These are phyloP conservation scores for Trametes sp. DNA, from an alignment of 1,284 basidiomycete genomes.

Conservation along the genomic window DNA sequence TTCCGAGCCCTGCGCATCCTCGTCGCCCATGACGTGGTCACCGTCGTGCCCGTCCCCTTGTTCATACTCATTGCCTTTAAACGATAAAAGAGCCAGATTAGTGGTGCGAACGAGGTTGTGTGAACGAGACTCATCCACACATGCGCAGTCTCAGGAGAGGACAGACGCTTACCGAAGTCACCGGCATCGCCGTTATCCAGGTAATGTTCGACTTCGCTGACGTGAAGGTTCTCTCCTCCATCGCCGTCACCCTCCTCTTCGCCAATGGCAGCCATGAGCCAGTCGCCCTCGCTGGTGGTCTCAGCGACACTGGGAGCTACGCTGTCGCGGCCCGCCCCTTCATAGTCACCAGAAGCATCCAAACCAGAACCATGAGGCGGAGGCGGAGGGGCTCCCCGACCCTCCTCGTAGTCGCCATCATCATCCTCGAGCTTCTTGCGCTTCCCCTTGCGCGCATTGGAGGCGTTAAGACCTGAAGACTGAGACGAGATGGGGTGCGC, in stretches of 20 bases:
- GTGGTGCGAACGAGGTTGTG: conserved; percentile 54
- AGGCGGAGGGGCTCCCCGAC: conserved; percentile 68
- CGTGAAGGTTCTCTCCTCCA: conserved; percentile 56
- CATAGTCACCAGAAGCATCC: conserved; percentile 47
- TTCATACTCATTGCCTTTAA: conserved; percentile 61
- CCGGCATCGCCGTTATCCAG: conserved; percentile 45
- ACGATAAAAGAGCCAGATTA: conserved; percentile 54
- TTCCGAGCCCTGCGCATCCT: conserved; percentile 37
- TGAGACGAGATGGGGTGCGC: conserved; percentile 67
- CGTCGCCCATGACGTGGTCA: conserved; percentile 41
- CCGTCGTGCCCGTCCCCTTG: conserved; percentile 42
- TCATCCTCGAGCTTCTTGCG: conserved; percentile 86
- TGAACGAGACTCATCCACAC: conserved; percentile 43
- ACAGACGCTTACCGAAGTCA: conserved; percentile 54
- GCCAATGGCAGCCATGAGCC: conserved; percentile 84
- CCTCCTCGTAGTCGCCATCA: conserved; percentile 77
- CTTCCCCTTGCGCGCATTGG: conserved; percentile 76
- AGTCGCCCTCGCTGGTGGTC: conserved; percentile 77
- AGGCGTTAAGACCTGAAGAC: conserved; percentile 48
- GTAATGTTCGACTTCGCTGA: conserved; percentile 51
- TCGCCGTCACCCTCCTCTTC: conserved; percentile 62
- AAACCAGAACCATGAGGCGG: conserved; percentile 49
- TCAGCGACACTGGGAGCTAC: conserved; percentile 74
- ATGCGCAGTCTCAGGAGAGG: conserved; percentile 40
- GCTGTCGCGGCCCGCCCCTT: conserved; percentile 62